Evolutionary conservation across 139 green algal species (phyloP), one percentile per base, ranked within the genome.

Genomic region (Pedinophyceae sp.): DNA sequence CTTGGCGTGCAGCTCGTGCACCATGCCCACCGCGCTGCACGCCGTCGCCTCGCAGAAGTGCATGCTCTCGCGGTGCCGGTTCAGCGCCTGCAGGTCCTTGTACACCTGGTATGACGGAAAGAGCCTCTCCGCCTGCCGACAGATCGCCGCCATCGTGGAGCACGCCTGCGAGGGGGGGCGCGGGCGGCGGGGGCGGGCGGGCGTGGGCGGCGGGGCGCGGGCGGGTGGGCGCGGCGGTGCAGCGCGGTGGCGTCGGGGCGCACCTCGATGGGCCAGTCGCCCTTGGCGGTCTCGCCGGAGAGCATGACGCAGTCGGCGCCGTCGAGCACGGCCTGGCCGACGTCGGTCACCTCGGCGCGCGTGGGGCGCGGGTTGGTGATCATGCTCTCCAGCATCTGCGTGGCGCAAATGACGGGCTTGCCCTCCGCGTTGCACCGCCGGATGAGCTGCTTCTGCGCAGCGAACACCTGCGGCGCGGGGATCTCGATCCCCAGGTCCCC

Each of bases 1-100:
- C 2, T 68, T 68, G 0, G 85, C 85, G 3, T 75, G 55, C 61
- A 90, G 79, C 74, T 94, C 93, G 63, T 78, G 77, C 6, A 81
- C 79, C 3, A 72, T 73, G 18, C 85, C 72, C 49, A 93, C 85
- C 1, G 84, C 85, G 3, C 74, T 79, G 3, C 75, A 87, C 2
- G 84, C 85, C 18, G 93, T 66, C 17, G 71, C 65, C 68, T 82
- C 79, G n/a, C 23, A 46, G 27, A 2, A 57, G 6, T 23, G n/a
- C 4, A 39, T 4, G 38, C 41, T 30, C 1, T 55, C 22, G 20
- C 48, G 28, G 13, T 23, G 20, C 16, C 18, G 20, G 7, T 23
- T 58, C 26, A 56, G 39, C 20, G 56, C 55, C 55, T 56, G 30
- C 30, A 70, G 48, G 3, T 25, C 43, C 23, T 72, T 39, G 59